Evolutionary conservation across 495 filamentous ascomycete species (phyloP).

Genomic region (Xylaria cubensis): DNA sequence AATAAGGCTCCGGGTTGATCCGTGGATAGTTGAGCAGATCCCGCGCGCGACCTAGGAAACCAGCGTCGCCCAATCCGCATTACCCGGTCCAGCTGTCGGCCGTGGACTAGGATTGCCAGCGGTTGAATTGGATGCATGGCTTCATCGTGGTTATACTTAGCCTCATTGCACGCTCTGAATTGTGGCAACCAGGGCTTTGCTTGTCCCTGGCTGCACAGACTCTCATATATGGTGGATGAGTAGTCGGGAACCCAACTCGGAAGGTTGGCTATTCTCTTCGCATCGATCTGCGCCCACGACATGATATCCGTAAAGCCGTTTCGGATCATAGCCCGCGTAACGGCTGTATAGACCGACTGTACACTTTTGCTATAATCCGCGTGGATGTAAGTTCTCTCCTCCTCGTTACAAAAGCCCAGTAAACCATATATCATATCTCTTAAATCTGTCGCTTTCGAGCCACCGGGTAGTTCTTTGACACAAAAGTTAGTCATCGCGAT

Average conservation of each 20-base stretch:
- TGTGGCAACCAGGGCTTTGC: conserved; percentile 26
- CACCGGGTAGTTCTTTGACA: conserved; percentile 21
- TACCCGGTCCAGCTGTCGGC: background rate
- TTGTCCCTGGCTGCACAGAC: conserved; percentile 22
- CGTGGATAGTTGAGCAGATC: background rate
- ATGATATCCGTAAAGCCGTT: conserved; percentile 26
- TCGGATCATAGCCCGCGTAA: conserved; percentile 18
- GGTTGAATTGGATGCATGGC: background rate
- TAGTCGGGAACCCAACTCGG: conserved; percentile 28
- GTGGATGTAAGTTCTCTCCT: conserved; percentile 12
- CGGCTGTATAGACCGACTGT: background rate
- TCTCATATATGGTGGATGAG: conserved; percentile 23
- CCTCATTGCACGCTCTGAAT: conserved; percentile 18
- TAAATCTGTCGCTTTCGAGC: conserved; percentile 21
- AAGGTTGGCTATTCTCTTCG: background rate
- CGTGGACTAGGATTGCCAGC: background rate
- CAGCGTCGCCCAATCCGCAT: background rate
- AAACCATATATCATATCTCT: conserved; percentile 27
- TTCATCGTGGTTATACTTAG: background rate
- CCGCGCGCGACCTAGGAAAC: background rate
- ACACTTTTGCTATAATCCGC: conserved; percentile 20
- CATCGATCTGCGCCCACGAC: conserved; percentile 21
- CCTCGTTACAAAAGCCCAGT: conserved; percentile 16
- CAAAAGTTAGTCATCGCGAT: conserved; percentile 31
- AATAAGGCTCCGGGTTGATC: background rate